Evolutionary conservation across 305 asterid genomes (phyloP).

Genomic region (Coffea humblotiana): DNA sequence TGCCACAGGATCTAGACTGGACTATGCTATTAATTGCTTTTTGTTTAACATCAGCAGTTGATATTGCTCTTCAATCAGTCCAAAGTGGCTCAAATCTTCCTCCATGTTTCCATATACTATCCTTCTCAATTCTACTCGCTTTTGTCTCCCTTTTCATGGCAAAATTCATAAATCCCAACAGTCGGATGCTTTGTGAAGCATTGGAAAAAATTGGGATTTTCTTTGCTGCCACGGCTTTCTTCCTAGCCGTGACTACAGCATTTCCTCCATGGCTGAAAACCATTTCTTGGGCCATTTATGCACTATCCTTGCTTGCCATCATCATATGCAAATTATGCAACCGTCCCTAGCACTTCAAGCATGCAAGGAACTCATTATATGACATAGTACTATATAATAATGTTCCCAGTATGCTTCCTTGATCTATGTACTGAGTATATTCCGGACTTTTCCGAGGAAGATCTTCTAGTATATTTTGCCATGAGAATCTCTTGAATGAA

Average conservation of each 20-base stretch:
- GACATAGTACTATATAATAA: too few relatives aligned
- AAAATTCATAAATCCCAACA: not conserved
- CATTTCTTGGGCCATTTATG: constrained; percentile 7
- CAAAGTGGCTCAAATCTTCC: not conserved
- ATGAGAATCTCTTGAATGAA: not conserved
- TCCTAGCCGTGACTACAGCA: not conserved
- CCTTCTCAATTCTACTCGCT: constrained; percentile 8
- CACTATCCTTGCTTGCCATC: not conserved
- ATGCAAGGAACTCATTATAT: too few relatives aligned
- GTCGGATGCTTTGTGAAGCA: not conserved
- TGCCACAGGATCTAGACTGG: not conserved
- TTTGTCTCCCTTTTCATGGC: not conserved
- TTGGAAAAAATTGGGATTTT: not conserved
- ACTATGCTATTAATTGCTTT: not conserved
- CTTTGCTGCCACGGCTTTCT: constrained; percentile 10
- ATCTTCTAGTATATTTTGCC: not conserved
- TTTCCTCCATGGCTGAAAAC: constrained; percentile 1
- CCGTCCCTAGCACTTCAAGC: not conserved
- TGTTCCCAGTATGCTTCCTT: not conserved
- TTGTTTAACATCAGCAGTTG: constrained; percentile 5
- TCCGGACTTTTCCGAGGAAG: not conserved
- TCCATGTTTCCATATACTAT: not conserved
- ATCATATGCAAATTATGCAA: not conserved
- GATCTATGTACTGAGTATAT: not conserved
- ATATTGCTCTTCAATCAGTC: not conserved